Evolutionary conservation across 768 basidiomycete species (phyloP), one percentile per base, ranked within the genome.

Genomic region (Inosperma sp.): DNA sequence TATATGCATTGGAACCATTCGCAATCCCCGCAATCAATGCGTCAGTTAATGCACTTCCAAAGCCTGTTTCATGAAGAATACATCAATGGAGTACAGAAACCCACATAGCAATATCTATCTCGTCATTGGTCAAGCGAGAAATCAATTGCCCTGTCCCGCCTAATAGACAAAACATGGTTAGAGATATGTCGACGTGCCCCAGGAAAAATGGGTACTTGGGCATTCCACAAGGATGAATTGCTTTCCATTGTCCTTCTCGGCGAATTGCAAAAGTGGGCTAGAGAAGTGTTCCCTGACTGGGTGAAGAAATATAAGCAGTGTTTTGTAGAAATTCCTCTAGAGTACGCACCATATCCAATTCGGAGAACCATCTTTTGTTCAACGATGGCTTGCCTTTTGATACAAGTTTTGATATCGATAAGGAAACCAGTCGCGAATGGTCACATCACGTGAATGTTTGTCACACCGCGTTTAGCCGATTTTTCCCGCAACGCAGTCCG

Each of bases 1-100:
- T 93, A 69, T 96, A 99, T 6, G 86, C 81, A 46, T 79, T 77
- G 0, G 87, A 88, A 1, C 93, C 91, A 49, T 93, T 93, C 6
- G 91, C 92, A 48, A 96, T 89, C 0, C 94, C 94, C 43, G 92
- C 88, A 55, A 96, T 91, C 25, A 97, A 71, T 0, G 89, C 80
- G 61, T 95, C 94, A 1, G 94, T 96, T 41, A 97, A 79, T 0
- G 91, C 91, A 62, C 92, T 59, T 35, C 16, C n/a, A n/a, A n/a
- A n/a, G n/a, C n/a, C n/a, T n/a, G n/a, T n/a, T n/a, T n/a, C n/a
- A n/a, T n/a, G n/a, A n/a, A n/a, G n/a, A n/a, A n/a, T n/a, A n/a
- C n/a, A n/a, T n/a, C n/a, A 12, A 29, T 27, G 25, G 4, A 5
- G 10, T 3, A 49, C 12, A 27, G 8, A 14, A 50, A 60, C 78